Evolutionary conservation across 371 early-diverging fungal genomes (phyloP), one percentile per base, ranked within the genome.

Genomic region (Mortierella sp.): DNA sequence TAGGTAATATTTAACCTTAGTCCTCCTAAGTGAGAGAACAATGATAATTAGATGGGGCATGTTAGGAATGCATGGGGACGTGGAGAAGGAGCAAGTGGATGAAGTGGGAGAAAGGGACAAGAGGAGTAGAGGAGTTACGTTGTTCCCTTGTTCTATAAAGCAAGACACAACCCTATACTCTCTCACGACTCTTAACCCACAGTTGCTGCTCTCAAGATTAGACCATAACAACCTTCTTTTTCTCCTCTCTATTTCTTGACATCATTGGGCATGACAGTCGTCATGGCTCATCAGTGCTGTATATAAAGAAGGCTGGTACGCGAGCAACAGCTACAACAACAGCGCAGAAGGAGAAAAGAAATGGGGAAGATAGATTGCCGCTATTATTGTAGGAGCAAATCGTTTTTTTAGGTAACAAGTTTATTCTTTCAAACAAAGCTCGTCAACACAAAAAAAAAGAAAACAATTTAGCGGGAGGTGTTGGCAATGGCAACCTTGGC

Each of bases 401-500:
- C 48, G 45, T 48, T 80, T 72, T 16, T 63, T 50, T 60, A 63
- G 26, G 19, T 28, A 50, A 72, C 70, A 75, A 50, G 72, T 84
- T 84, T 84, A 84, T 84, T 84, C 80, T 50, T 65, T 34, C 48
- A 77, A 78, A 54, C 48, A 75, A 78, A 28, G 73, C 78, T 80
- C 80, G 73, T 50, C 16, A 16, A 50, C 50, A 80, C 73, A 75
- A 76, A 50, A 73, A 75, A 76, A 75, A 50, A 73, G 75, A 70
- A 73, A n/a, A 68, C 72, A 77, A 73, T 81, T 97, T 96, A 97
- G 80, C 98, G 97, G 90, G 95, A 95, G 88, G 93, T 96, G 89
- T 96, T 95, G 89, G 94, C 91, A 84, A 96, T 96, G 93, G 96
- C 95, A 84, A 93, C 91, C 77, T 93, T 92, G 88, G 95, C 95